phyloP scores from a whole-genome alignment of 495 filamentous ascomycete genomes.

The Talaromyces wortmannii region DNA sequence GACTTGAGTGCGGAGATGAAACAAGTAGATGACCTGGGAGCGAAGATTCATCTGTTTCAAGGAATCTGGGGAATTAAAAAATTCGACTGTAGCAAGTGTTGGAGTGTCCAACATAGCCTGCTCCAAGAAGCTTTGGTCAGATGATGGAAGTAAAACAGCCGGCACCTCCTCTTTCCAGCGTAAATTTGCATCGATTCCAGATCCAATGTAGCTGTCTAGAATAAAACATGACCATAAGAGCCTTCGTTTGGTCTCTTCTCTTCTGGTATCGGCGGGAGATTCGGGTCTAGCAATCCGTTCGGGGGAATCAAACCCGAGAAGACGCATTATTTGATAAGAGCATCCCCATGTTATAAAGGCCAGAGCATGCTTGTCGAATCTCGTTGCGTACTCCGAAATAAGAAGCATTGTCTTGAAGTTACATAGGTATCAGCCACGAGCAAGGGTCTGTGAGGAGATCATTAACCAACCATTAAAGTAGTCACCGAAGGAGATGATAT shows the following conservation, averaged over 20 bases:
- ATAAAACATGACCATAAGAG: neutral
- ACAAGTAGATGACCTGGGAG: too few species aligned
- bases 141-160: too few species aligned
- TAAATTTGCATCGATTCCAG: too few species aligned
- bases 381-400: neutral
- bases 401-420: neutral
- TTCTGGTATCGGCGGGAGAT: neutral
- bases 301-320: neutral
- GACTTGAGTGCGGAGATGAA: too few species aligned
- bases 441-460: neutral
- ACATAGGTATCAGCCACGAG: neutral
- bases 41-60: too few species aligned
- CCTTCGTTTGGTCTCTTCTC: neutral
- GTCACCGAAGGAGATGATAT: neutral
- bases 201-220: neutral
- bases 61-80: too few species aligned
- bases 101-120: too few species aligned
- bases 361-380: neutral
- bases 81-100: too few species aligned
- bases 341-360: neutral
- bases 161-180: too few species aligned
- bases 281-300: neutral
- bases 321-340: neutral
- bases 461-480: neutral
- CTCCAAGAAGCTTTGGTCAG: too few species aligned